Percentiles rank a stretch among this genome's conserved stretches.
phyloP scores from a whole-genome alignment of 2,329 filamentous ascomycete species.

The Fusarium sp. region DNA sequence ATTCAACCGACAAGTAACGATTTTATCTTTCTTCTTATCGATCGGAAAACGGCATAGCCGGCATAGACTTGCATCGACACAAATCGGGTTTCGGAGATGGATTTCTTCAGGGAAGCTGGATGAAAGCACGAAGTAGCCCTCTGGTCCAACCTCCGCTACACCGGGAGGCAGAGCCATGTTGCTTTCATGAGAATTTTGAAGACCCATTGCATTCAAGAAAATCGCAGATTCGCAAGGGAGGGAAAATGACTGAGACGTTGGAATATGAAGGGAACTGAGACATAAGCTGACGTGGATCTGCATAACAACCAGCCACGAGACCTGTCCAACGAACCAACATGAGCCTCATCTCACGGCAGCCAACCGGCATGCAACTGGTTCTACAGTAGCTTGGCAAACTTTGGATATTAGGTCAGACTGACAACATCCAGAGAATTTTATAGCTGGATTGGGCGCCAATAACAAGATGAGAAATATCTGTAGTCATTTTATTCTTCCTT shows the following conservation, averaged over 20 bases:
- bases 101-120: neutral
- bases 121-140: neutral
- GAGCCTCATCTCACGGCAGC: too few relatives aligned
- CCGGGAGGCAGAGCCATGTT: neutral
- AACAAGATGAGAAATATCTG: too few relatives aligned
- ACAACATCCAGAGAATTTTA: too few relatives aligned
- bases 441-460: too few relatives aligned
- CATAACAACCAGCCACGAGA: neutral
- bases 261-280: neutral
- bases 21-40: accelerated
- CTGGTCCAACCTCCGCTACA: neutral
- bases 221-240: neutral
- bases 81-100: conserved; percentile 26
- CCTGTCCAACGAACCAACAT: neutral
- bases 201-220: neutral
- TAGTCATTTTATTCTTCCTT: too few relatives aligned
- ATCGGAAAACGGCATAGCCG: conserved; percentile 16
- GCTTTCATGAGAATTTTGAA: accelerated
- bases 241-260: neutral
- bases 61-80: conserved; percentile 6
- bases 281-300: conserved; percentile 18
- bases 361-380: too few relatives aligned
- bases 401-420: too few relatives aligned
- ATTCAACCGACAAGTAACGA: neutral
- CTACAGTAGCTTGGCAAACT: too few relatives aligned